phyloP scores from a whole-genome alignment of 495 filamentous ascomycete genomes.

The Tetracladium marchalianum region DNA sequence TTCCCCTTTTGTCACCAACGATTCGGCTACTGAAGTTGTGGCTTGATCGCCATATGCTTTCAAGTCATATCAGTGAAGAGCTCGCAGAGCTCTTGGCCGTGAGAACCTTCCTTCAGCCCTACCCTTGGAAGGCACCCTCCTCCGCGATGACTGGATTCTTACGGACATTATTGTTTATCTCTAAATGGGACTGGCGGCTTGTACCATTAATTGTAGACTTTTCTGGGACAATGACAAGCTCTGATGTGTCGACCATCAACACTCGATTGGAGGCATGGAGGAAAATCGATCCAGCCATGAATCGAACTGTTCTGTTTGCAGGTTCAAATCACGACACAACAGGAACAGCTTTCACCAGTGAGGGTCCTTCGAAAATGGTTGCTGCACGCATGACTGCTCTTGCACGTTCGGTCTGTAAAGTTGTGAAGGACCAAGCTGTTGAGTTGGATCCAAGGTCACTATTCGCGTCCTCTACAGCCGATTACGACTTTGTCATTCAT shows the following conservation, averaged over 20 bases:
- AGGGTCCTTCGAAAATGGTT: constrained; percentile 65
- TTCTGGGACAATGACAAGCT: constrained; percentile 39
- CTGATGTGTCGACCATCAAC: constrained; percentile 48
- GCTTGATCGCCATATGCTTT: constrained; percentile 77
- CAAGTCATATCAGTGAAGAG: constrained; percentile 63
- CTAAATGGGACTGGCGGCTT: constrained; percentile 84
- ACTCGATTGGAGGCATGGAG: constrained; percentile 71
- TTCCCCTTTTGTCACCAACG: constrained; percentile 70
- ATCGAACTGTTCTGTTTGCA: constrained; percentile 68
- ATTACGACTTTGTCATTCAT: constrained; percentile 80
- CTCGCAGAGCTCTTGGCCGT: constrained; percentile 72
- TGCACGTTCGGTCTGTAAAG: constrained; percentile 57
- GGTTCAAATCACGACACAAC: constrained; percentile 69
- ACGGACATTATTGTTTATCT: constrained; percentile 63
- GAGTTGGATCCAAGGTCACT: constrained; percentile 49
- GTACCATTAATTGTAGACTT: constrained; percentile 76
- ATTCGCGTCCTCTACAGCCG: constrained; percentile 56
- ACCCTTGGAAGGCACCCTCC: constrained; percentile 71
- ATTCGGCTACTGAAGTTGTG: constrained; percentile 85
- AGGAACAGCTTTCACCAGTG: constrained; percentile 72
- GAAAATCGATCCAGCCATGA: constrained; percentile 81
- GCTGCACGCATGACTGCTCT: constrained; percentile 75
- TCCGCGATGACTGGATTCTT: constrained; percentile 75
- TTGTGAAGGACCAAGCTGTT: constrained; percentile 45
- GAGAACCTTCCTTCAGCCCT: constrained; percentile 67